Base-by-base conservation (phyloP, 164 flowering plant species). In the Tetrastigma voinierianum region DNA sequence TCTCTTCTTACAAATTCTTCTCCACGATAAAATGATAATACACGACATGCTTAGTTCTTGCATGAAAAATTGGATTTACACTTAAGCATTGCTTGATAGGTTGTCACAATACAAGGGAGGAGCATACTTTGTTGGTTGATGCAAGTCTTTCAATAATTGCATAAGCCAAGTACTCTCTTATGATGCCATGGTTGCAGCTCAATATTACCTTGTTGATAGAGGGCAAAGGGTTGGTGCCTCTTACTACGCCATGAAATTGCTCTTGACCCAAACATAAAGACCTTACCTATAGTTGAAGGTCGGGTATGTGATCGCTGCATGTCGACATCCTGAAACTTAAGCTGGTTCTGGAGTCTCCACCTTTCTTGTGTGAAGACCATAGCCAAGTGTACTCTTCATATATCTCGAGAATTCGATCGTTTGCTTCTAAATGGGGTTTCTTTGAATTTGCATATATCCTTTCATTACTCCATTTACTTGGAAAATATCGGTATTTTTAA, bases 21-120 rank as follows among this genome's bases (percentile, higher is more conserved):
- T 66, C 69, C 8, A 61, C 20, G 23, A 66, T n/a, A 44, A 66
- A 66, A 47, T 66, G 62, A 23, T 57, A 23, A 2, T 66, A 2
- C 2, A 66, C 14, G 2, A 46, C 55, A n/a, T n/a, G n/a, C n/a
- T n/a, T n/a, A n/a, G n/a, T n/a, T n/a, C n/a, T n/a, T n/a, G n/a
- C n/a, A n/a, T n/a, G n/a, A n/a, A n/a, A n/a, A n/a, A n/a, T n/a
- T n/a, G n/a, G n/a, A n/a, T n/a, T n/a, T n/a, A n/a, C n/a, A n/a
- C n/a, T n/a, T n/a, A n/a, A n/a, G n/a, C n/a, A n/a, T n/a, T n/a
- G n/a, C n/a, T n/a, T n/a, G n/a, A n/a, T n/a, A n/a, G n/a, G n/a
- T n/a, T n/a, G n/a, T n/a, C n/a, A n/a, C n/a, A n/a, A n/a, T n/a
- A n/a, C n/a, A n/a, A n/a, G n/a, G n/a, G n/a, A n/a, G n/a, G n/a